These are phyloP conservation scores for Irpex rosettiformis DNA, from an alignment of 1,284 basidiomycete genomes.

Conservation along the genomic window DNA sequence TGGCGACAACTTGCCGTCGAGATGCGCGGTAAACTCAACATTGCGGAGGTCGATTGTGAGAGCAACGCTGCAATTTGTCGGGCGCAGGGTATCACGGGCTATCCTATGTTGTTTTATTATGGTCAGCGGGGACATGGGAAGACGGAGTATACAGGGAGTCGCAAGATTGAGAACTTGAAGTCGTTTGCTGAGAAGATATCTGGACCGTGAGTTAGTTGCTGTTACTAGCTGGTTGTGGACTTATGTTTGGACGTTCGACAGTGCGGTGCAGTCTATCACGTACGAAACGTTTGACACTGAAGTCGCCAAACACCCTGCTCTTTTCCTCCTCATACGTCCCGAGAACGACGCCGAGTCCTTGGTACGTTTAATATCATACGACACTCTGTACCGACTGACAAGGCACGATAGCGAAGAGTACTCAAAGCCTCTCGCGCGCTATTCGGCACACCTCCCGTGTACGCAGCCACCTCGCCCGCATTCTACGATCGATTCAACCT, in stretches of 20 bases:
- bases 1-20: slow-evolving; percentile 72
- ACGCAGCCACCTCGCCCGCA: slow-evolving; percentile 43
- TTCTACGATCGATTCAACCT: slow-evolving; percentile 54
- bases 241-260: slow-evolving; percentile 6
- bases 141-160: slow-evolving; percentile 68
- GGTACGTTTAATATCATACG: slow-evolving; percentile 31
- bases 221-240: background rate
- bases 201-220: slow-evolving; percentile 23
- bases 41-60: slow-evolving; percentile 89
- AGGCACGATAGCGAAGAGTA: slow-evolving; percentile 37
- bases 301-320: slow-evolving; percentile 54
- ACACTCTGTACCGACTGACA: background rate
- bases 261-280: slow-evolving; percentile 38
- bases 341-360: slow-evolving; percentile 36
- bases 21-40: slow-evolving; percentile 66
- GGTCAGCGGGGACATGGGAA: slow-evolving; percentile 37
- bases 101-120: slow-evolving; percentile 77
- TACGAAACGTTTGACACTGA: slow-evolving; percentile 54
- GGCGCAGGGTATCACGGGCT: slow-evolving; percentile 65
- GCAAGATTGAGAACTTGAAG: slow-evolving; percentile 67
- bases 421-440: slow-evolving; percentile 51
- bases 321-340: slow-evolving; percentile 75
- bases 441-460: slow-evolving; percentile 69
- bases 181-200: slow-evolving; percentile 66
- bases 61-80: slow-evolving; percentile 64